Evolutionary conservation across 2,329 filamentous ascomycete genomes (phyloP).

Genomic region (Byssoonygena ceratinophila): DNA sequence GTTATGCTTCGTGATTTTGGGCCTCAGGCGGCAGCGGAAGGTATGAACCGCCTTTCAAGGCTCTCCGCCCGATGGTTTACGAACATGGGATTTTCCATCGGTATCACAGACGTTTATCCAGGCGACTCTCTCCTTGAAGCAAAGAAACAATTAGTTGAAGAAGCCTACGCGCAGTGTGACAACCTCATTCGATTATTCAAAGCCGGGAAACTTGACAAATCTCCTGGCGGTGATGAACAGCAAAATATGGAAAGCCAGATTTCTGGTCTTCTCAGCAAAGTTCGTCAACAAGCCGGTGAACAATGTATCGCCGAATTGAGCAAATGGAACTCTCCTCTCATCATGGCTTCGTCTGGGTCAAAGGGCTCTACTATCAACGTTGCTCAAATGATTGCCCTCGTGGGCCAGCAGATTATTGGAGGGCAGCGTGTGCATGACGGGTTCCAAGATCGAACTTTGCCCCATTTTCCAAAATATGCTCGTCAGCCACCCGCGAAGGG

Average conservation of each 20-base stretch:
- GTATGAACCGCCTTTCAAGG: conserved; percentile 89
- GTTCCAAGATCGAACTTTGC: conserved; percentile 88
- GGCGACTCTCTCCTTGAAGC: conserved; percentile 57
- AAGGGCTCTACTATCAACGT: conserved; percentile 98
- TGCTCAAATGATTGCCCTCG: conserved; percentile 94
- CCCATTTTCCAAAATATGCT: conserved; percentile 89
- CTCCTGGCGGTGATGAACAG: conserved; percentile 81
- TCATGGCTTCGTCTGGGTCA: conserved; percentile 95
- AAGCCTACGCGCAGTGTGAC: conserved; percentile 71
- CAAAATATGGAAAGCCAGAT: conserved; percentile 83
- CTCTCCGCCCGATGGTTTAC: conserved; percentile 80
- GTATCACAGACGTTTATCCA: conserved; percentile 88
- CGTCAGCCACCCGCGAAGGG: conserved; percentile 90
- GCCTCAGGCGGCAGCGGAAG: conserved; percentile 72
- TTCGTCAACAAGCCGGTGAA: conserved; percentile 81
- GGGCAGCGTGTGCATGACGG: conserved; percentile 87
- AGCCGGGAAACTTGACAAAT: conserved; percentile 68
- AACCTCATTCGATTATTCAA: conserved; percentile 73
- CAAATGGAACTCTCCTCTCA: conserved; percentile 79
- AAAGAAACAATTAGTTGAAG: conserved; percentile 65
- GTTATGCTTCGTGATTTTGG: conserved; percentile 93
- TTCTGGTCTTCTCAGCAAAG: conserved; percentile 81
- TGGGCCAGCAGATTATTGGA: conserved; percentile 96
- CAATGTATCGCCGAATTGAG: conserved; percentile 85
- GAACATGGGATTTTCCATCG: conserved; percentile 90